A percentile compares a stretch with the other conserved stretches of the same genome.
Conservation (phyloP, 2,329 filamentous ascomycete genomes). For the Pseudogymnoascus sp. region DNA sequence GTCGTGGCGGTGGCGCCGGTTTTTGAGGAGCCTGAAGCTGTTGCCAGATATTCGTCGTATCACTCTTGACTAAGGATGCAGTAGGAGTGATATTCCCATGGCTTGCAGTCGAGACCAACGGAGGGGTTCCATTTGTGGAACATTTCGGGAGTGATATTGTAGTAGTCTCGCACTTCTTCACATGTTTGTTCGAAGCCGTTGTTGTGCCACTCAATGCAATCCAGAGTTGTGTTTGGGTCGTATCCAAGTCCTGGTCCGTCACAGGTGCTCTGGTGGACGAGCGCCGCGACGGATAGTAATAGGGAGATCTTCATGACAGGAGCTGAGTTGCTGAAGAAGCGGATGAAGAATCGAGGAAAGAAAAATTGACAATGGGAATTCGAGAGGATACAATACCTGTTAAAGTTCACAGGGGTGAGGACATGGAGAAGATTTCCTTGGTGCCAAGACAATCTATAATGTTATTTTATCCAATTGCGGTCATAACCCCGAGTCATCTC, state of each 20-base stretch:
- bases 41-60: background rate
- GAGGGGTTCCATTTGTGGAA: slow-evolving; percentile 8
- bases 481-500: background rate
- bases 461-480: background rate
- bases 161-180: background rate
- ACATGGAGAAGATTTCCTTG: background rate
- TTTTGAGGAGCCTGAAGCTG: background rate
- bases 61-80: background rate
- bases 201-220: background rate
- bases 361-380: background rate
- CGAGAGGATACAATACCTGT: background rate
- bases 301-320: background rate
- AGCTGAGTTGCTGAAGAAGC: background rate
- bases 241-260: background rate
- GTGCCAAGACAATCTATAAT: background rate
- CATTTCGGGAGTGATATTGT: background rate
- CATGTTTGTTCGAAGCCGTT: background rate
- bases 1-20: background rate
- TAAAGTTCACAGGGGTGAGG: background rate
- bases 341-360: background rate
- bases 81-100: background rate
- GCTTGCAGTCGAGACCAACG: background rate
- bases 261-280: background rate
- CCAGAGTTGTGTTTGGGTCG: background rate
- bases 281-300: background rate